A percentile compares a stretch with the other conserved stretches of the same genome.
phyloP scores from a whole-genome alignment of 2,329 filamentous ascomycete species.

The Apiospora sp. region DNA sequence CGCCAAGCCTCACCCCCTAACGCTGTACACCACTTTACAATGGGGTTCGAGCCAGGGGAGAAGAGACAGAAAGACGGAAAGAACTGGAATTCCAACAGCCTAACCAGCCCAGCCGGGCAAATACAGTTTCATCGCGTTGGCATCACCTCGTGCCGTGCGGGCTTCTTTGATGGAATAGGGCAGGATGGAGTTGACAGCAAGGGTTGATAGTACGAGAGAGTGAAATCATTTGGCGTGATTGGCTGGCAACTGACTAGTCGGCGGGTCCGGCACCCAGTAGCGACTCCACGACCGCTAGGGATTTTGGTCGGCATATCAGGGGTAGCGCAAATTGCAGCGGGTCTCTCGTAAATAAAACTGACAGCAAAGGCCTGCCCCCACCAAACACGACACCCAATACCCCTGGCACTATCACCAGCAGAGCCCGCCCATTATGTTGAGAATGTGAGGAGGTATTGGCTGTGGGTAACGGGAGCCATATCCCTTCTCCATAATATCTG shows the following conservation, averaged over 20 bases:
- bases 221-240: background rate
- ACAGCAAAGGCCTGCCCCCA: too few relatives aligned
- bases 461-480: background rate
- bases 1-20: background rate
- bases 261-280: background rate
- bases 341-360: background rate
- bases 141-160: background rate
- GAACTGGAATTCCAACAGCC: background rate
- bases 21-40: background rate
- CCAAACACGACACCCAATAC: too few relatives aligned
- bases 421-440: background rate
- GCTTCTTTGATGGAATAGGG: background rate
- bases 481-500: background rate
- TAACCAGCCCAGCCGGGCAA: background rate
- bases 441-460: background rate
- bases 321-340: constrained; percentile 18
- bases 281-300: background rate
- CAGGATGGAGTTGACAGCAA: background rate
- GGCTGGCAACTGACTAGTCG: background rate
- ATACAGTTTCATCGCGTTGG: background rate
- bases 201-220: background rate
- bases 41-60: background rate
- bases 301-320: background rate
- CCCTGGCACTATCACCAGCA: background rate
- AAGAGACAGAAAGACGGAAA: background rate